These are phyloP conservation scores for Talaromyces funiculosus DNA, from an alignment of 2,329 filamentous ascomycete species.

Conservation along the genomic window DNA sequence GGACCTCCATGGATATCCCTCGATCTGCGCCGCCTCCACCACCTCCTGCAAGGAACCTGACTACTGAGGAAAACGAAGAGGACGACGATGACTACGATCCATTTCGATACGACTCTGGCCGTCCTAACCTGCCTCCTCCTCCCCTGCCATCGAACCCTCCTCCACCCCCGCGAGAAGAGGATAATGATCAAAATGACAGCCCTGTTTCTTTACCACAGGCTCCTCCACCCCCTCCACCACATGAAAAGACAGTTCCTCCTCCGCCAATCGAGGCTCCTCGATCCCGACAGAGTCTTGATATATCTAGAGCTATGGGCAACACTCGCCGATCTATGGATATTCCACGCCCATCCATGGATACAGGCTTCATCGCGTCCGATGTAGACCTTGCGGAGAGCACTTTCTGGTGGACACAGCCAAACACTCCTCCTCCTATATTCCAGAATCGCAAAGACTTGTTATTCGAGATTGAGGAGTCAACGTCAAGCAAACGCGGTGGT, in stretches of 20 bases:
- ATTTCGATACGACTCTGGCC: conserved; percentile 46
- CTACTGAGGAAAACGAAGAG: conserved; percentile 28
- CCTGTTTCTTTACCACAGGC: conserved; percentile 32
- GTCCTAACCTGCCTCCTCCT: conserved; percentile 26
- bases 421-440: conserved; percentile 72
- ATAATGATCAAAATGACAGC: conserved; percentile 44
- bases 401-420: conserved; percentile 82
- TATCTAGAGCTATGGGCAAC: conserved; percentile 48
- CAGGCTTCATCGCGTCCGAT: conserved; percentile 81
- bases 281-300: conserved; percentile 59
- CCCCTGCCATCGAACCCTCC: conserved; percentile 19
- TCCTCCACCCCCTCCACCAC: conserved; percentile 23
- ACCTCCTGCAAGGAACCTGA: conserved; percentile 45
- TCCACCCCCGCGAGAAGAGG: conserved; percentile 24
- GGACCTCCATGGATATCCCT: conserved; percentile 65
- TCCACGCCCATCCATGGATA: conserved; percentile 65
- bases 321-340: conserved; percentile 67
- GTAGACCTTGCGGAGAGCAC: conserved; percentile 69
- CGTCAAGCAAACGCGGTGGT: conserved; percentile 62
- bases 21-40: conserved; percentile 61
- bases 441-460: conserved; percentile 78
- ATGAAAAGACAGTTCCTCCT: conserved; percentile 39
- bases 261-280: conserved; percentile 34
- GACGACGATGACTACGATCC: conserved; percentile 51
- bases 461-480: conserved; percentile 74